A percentile compares a stretch with the other conserved stretches of the same genome.
Conservation (phyloP, 1,139 yeast species). For the Yamadazyma pseudoaaseri region DNA sequence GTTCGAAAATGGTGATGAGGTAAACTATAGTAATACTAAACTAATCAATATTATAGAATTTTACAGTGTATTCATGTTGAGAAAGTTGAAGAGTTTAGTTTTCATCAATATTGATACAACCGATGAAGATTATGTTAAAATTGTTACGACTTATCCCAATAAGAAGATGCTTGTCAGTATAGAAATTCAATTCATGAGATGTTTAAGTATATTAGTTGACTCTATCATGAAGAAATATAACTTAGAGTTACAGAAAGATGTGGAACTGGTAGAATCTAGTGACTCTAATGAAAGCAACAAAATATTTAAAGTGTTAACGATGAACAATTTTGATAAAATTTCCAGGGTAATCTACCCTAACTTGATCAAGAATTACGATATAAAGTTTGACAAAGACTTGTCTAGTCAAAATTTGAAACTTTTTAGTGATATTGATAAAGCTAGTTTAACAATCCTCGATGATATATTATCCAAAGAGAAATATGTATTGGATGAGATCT, state of each 20-base stretch:
- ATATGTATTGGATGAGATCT: slow-evolving; percentile 29
- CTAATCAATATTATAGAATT: slow-evolving; percentile 35
- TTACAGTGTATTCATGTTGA: slow-evolving; percentile 37
- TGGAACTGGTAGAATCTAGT: slow-evolving; percentile 13
- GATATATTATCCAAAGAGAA: slow-evolving; percentile 43
- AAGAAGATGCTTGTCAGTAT: slow-evolving; percentile 42
- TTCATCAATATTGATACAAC: slow-evolving; percentile 19
- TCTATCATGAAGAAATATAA: slow-evolving; percentile 44
- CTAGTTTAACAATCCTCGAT: slow-evolving; percentile 40
- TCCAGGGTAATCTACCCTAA: slow-evolving; percentile 34
- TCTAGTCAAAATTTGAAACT: slow-evolving; percentile 40
- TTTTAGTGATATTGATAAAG: slow-evolving; percentile 45
- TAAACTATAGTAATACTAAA: slow-evolving; percentile 30
- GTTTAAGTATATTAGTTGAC: slow-evolving; percentile 42
- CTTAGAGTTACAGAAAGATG: slow-evolving; percentile 23
- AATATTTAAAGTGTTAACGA: slow-evolving; percentile 40
- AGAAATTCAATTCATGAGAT: slow-evolving; percentile 49
- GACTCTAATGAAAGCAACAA: slow-evolving; percentile 16
- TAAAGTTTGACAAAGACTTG: slow-evolving; percentile 35
- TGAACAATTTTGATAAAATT: slow-evolving; percentile 45
- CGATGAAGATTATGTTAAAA: slow-evolving; percentile 20
- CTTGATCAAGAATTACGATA: slow-evolving; percentile 34
- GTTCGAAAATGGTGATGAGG: slow-evolving; percentile 10
- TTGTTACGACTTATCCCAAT: slow-evolving; percentile 38
- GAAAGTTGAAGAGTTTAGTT: slow-evolving; percentile 27